Base-by-base conservation (phyloP, 176 grass and related monocot genomes). In the Pharus latifolius region DNA sequence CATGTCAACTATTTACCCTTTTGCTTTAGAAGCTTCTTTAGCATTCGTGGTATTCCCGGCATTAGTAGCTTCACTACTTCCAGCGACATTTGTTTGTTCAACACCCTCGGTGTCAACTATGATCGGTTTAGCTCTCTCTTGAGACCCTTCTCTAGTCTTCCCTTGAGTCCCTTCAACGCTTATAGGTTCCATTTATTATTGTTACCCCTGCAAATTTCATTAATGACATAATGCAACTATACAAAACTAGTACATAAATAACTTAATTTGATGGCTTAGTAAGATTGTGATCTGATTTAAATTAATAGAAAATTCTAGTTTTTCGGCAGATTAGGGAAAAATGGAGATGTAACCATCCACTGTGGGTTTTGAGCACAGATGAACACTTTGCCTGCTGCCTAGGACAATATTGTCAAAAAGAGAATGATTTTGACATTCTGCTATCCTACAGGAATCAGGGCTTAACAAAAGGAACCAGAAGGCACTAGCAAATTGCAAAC, bases 251-350 rank as follows among this genome's bases (percentile, higher is more conserved):
- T 1, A 6, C 65, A 38, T 38, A 22, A 26, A 47, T 53, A 55
- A 41, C 6, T 23, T 70, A 30, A 58, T 50, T 51, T n/a, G n/a
- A n/a, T n/a, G n/a, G n/a, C n/a, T 59, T 51, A 55, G 59, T 12
- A 59, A 43, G 2, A 16, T 20, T 31, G 13, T 11, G 35, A 60
- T 14, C n/a, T 35, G 22, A 22, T 15, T 66, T 51, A 4, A 1
- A 40, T 14, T 0, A 68, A 4, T 75, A 37, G n/a, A n/a, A n/a
- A 79, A 67, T 53, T n/a, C 27, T 46, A 67, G 61, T 13, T 85
- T 85, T 29, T 76, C 30, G 4, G 57, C 1, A 38, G 56, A 63
- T 2, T 37, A 85, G 55, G n/a, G 83, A 28, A 74, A 41, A 77
- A 50, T 2, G 16, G n/a, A 60, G 28, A 55, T 10, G 1, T 11